Conservation (phyloP, 371 early-diverging fungal genomes). For the Syncephalastrum monosporum region DNA sequence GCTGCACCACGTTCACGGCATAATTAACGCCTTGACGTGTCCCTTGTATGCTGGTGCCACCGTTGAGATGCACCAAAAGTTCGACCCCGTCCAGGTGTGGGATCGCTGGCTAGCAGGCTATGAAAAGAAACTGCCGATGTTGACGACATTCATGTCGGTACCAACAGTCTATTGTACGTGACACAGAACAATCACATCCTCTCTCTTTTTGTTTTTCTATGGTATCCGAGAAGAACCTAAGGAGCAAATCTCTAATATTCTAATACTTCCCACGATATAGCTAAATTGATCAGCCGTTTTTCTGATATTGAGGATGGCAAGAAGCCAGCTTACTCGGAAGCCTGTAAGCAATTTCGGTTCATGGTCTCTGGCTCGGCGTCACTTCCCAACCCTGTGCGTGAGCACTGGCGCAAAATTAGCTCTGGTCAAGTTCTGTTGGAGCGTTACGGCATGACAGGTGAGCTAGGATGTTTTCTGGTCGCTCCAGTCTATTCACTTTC, state of each 20-base stretch:
- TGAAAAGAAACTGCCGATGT: constrained; percentile 12
- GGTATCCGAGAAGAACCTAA: too few relatives aligned
- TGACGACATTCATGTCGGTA: constrained; percentile 85
- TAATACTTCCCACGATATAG: constrained; percentile 16
- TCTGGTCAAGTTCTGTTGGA: constrained; percentile 75
- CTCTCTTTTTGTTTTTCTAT: background rate
- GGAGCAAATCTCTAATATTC: background rate
- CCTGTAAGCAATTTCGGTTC: constrained; percentile 70
- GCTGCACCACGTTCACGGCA: constrained; percentile 82
- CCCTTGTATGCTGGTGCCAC: constrained; percentile 72
- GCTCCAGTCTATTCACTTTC: background rate
- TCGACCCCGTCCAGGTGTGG: constrained; percentile 67
- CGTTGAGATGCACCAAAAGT: constrained; percentile 72
- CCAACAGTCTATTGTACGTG: constrained; percentile 78
- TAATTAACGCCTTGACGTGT: constrained; percentile 63
- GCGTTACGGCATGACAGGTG: constrained; percentile 83
- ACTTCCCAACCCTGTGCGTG: constrained; percentile 66
- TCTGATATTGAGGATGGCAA: constrained; percentile 26
- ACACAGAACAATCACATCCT: background rate
- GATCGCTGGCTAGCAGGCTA: constrained; percentile 44
- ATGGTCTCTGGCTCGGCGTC: constrained; percentile 82
- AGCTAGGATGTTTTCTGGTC: background rate
- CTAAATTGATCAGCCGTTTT: constrained; percentile 57
- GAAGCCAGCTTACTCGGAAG: constrained; percentile 33
- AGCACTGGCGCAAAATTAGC: constrained; percentile 66